phyloP scores from a whole-genome alignment of 148 eudicot species.

The Talinum fruticosum region DNA sequence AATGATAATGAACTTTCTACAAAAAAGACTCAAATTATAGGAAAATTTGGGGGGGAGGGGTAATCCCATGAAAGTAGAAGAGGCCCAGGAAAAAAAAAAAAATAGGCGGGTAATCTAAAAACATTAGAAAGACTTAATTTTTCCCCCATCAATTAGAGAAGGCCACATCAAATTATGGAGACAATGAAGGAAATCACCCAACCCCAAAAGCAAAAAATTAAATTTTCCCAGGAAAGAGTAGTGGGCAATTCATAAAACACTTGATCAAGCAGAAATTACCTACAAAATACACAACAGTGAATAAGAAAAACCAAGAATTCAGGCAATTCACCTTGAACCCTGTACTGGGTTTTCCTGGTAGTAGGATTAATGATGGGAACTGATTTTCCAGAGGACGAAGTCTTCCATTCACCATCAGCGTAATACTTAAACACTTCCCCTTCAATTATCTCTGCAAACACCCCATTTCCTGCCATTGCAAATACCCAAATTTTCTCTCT shows the following conservation, averaged over 20 bases:
- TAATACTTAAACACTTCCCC: slow-evolving; percentile 84
- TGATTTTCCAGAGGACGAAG: slow-evolving; percentile 73
- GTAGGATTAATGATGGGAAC: slow-evolving; percentile 90
- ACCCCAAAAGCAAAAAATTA: background rate
- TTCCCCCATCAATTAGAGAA: background rate
- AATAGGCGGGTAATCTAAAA: background rate
- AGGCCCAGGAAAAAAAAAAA: background rate
- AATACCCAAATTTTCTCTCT: background rate
- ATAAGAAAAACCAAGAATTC: background rate
- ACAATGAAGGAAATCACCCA: background rate
- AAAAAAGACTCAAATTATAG: background rate
- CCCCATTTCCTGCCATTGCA: slow-evolving; percentile 71
- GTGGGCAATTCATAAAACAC: slow-evolving; percentile 3
- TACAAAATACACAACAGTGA: background rate
- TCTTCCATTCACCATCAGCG: slow-evolving; percentile 84
- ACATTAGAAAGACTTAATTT: background rate
- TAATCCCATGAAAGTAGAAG: too few relatives aligned
- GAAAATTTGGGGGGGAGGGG: too few relatives aligned
- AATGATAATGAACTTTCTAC: background rate
- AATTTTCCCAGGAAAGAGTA: slow-evolving; percentile 1
- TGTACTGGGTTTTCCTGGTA: slow-evolving; percentile 77
- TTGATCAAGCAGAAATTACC: slow-evolving; percentile 11
- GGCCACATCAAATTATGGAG: background rate
- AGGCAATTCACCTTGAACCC: slow-evolving; percentile 70
- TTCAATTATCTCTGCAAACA: slow-evolving; percentile 69